These are phyloP conservation scores for Thymus quinquecostatus DNA, from an alignment of 257 asterid genomes.

Conservation along the genomic window DNA sequence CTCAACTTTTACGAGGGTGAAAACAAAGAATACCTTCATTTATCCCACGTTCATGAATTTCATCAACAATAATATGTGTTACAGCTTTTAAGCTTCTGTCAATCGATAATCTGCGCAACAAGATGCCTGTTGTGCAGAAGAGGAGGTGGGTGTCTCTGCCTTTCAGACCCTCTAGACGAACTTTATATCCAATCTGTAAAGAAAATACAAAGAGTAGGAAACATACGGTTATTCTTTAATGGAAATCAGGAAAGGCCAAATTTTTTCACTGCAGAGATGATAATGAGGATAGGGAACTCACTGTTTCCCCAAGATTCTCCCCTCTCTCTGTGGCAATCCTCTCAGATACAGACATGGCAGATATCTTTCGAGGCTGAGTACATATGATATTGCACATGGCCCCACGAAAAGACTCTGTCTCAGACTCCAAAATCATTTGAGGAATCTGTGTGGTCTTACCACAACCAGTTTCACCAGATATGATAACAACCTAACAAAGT, in stretches of 20 bases:
- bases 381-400: constrained; percentile 82
- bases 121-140: constrained; percentile 97
- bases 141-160: constrained; percentile 97
- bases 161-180: constrained; percentile 89
- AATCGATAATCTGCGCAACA: constrained; percentile 78
- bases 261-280: constrained; percentile 14
- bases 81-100: constrained; percentile 87
- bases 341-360: constrained; percentile 95
- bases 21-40: constrained; percentile 73
- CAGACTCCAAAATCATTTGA: constrained; percentile 86
- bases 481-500: constrained; percentile 74
- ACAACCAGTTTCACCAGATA: constrained; percentile 99
- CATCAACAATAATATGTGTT: constrained; percentile 92
- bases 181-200: constrained; percentile 91
- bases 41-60: constrained; percentile 98
- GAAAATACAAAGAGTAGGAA: constrained; percentile 28
- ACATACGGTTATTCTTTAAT: constrained; percentile 10
- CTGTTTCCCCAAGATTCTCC: constrained; percentile 91
- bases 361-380: constrained; percentile 92
- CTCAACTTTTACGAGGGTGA: constrained; percentile 15
- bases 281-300: constrained; percentile 43
- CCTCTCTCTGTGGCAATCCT: constrained; percentile 96
- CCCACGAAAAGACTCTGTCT: constrained; percentile 68
- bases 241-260: constrained; percentile 7
- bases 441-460: constrained; percentile 99